These are phyloP conservation scores for Coemansia sp. DNA, from an alignment of 192 early-diverging fungal genomes.

Conservation along the genomic window DNA sequence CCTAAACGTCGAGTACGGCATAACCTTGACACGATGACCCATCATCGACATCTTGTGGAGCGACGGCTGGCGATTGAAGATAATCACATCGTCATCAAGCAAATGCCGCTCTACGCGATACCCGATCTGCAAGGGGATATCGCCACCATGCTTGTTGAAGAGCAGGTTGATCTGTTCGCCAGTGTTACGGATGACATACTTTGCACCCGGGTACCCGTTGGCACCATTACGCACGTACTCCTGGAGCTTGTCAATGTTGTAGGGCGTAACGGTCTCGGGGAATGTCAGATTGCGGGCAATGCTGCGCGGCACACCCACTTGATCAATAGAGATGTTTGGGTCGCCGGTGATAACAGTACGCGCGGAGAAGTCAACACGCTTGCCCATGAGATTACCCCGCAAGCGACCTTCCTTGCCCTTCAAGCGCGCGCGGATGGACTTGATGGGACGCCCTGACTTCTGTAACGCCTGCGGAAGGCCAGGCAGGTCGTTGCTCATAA, in stretches of 20 bases:
- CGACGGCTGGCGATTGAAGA: constrained; percentile 99
- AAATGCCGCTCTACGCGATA: constrained; percentile 96
- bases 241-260: constrained; percentile 91
- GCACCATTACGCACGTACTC: constrained; percentile 88
- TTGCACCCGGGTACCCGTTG: constrained; percentile 93
- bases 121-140: constrained; percentile 86
- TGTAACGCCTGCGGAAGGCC: constrained; percentile 90
- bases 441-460: constrained; percentile 92
- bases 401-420: constrained; percentile 99
- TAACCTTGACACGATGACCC: constrained; percentile 95
- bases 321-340: constrained; percentile 95
- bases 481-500: constrained; percentile 96
- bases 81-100: constrained; percentile 92
- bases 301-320: constrained; percentile 96
- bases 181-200: constrained; percentile 93
- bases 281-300: constrained; percentile 98
- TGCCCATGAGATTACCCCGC: constrained; percentile 99
- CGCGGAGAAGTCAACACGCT: constrained; percentile 98
- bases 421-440: constrained; percentile 92
- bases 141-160: constrained; percentile 79
- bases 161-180: constrained; percentile 92
- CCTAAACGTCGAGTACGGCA: constrained; percentile 99
- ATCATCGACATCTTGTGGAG: constrained; percentile 99
- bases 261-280: constrained; percentile 95
- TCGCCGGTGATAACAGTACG: constrained; percentile 99